Percentiles rank a stretch among this genome's conserved stretches.
Conservation (phyloP, 2,329 filamentous ascomycete species). For the Claviceps maximensis region DNA sequence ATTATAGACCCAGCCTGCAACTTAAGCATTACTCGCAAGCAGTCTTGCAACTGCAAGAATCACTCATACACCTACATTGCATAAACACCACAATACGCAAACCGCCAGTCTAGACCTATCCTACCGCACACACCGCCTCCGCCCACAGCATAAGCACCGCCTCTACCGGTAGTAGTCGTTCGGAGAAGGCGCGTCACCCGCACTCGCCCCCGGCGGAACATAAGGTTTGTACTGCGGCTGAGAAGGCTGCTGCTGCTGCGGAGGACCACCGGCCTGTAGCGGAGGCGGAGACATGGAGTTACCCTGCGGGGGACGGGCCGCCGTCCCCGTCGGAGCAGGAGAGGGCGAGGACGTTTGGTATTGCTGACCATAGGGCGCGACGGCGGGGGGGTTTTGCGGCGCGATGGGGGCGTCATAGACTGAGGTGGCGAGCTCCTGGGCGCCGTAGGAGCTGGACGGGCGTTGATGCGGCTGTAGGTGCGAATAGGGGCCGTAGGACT, state of each 20-base stretch:
- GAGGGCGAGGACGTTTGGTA: conserved; percentile 23
- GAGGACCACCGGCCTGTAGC: not conserved
- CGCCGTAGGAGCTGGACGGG: conserved; percentile 55
- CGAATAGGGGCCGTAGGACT: conserved; percentile 30
- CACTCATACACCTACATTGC: too few species aligned
- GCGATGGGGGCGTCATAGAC: conserved; percentile 63
- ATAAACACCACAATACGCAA: too few species aligned
- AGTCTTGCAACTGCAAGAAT: too few species aligned
- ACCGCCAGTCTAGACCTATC: not conserved
- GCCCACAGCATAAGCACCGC: not conserved
- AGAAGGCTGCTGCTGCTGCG: conserved; percentile 10
- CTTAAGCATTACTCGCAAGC: too few species aligned
- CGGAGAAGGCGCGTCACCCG: conserved; percentile 36
- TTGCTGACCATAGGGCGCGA: conserved; percentile 17
- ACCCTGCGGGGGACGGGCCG: not conserved
- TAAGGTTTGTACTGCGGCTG: conserved; percentile 47
- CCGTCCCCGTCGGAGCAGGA: not conserved
- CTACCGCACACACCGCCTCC: not conserved
- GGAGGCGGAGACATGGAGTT: not conserved
- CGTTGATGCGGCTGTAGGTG: conserved; percentile 27
- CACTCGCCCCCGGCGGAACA: conserved; percentile 34
- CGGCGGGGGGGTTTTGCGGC: conserved; percentile 29
- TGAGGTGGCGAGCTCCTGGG: conserved; percentile 67
- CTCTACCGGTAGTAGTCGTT: conserved; percentile 43
- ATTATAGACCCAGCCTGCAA: too few species aligned